Evolutionary conservation across 31 red algal genomes (phyloP).

Genomic region (Odonthalia washingtoniensis): DNA sequence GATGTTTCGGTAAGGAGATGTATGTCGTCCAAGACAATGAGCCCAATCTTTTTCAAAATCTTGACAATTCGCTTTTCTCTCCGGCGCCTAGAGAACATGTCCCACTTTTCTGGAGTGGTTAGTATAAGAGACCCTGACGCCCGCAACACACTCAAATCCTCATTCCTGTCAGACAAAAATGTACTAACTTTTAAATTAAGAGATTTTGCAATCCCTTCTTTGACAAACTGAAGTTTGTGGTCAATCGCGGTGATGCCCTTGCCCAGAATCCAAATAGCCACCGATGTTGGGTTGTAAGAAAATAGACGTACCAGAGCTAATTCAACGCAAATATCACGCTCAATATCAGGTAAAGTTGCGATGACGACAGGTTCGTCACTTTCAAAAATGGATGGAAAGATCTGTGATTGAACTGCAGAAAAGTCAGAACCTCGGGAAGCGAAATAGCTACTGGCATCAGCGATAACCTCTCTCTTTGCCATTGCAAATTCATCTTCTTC

Average conservation of each 20-base stretch:
- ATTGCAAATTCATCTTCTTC: conserved; percentile 39
- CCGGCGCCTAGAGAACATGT: conserved; percentile 86
- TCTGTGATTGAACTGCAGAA: conserved; percentile 82
- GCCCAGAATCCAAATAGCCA: conserved; percentile 75
- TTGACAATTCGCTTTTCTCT: conserved; percentile 74
- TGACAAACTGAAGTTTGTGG: conserved; percentile 34
- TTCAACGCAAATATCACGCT: conserved; percentile 62
- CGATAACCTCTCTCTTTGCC: conserved; percentile 56
- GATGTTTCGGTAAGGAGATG: conserved; percentile 55
- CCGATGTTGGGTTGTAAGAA: conserved; percentile 42
- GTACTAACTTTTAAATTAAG: conserved; percentile 54
- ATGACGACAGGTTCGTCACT: conserved; percentile 78
- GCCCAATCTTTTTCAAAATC: conserved; percentile 56
- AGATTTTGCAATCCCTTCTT: conserved; percentile 42
- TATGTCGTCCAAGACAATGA: conserved; percentile 76
- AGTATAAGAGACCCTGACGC: conserved; percentile 71
- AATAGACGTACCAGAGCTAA: conserved; percentile 67
- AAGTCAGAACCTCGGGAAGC: conserved; percentile 36
- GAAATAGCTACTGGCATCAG: conserved; percentile 57
- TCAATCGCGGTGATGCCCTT: conserved; percentile 48
- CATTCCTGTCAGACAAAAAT: conserved; percentile 44
- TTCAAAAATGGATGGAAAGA: conserved; percentile 81
- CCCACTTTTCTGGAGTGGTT: conserved; percentile 80
- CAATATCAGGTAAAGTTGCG: conserved; percentile 69
- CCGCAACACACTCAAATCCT: conserved; percentile 51